Evolutionary conservation across 1,284 basidiomycete genomes (phyloP), one percentile per base, ranked within the genome.

Genomic region (Pseudozyma sp.): DNA sequence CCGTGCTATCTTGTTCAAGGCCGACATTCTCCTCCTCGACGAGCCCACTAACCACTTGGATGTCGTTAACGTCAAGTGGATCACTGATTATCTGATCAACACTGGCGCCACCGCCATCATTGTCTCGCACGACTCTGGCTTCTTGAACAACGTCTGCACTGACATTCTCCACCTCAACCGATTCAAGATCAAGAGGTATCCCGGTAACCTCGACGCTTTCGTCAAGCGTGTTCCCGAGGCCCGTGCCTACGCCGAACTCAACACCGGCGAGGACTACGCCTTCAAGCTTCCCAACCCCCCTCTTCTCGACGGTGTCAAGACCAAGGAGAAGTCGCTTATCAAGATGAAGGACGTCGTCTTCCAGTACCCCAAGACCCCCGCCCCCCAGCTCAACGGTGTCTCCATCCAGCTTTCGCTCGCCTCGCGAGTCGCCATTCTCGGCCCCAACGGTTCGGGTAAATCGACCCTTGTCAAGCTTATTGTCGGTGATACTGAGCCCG

Each of bases 21-120:
- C 83, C 68, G 83, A 85, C 77, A 85, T 85, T 68, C 74, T 85
- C 36, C 77, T 85, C 38, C 79, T 85, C 56, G 83, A 85, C 52
- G 83, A 85, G 77, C 83, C 83, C 49, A 85, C 83, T n/a, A 85
- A 85, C 80, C 83, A 85, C 70, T 74, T 85, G 76, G 83, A 85
- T 67, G 83, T 85, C 34, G 77, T 85, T 75, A 85, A 85, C 77
- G 78, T 85, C 67, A 81, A 81, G 64, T 85, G 83, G 83, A 83
- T 85, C 74, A 82, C 80, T 48, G 79, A 85, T 77, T 85, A 85
- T 78, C 81, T 85, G 51, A 53, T 59, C 68, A 67, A 58, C 72
- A 59, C 70, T 56, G 76, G 73, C 12, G 76, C 82, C 70, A 85
- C 83, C 42, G 82, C 82, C 67, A 85, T 85, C 76, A 85, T 85